Conservation (phyloP, 2,329 filamentous ascomycete species). For the Penicillium concentricum region DNA sequence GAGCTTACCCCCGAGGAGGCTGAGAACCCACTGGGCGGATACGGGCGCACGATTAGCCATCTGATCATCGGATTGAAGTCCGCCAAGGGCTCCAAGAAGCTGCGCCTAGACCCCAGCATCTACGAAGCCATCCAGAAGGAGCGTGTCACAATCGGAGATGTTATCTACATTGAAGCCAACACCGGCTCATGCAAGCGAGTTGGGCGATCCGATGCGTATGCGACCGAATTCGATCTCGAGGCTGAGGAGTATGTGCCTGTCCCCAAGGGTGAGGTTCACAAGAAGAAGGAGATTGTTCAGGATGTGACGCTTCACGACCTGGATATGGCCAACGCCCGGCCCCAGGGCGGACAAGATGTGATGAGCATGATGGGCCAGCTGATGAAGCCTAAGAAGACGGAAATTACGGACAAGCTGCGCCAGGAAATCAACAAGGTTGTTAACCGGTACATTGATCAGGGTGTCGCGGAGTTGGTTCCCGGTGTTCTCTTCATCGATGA, state of each 20-base stretch:
- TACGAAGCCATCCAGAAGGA: constrained; percentile 99
- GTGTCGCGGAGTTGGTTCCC: constrained; percentile 94
- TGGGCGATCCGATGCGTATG: constrained; percentile 92
- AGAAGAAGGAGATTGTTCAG: constrained; percentile 99
- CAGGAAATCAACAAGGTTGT: constrained; percentile 99
- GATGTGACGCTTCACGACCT: constrained; percentile 97
- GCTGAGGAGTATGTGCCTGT: constrained; percentile 99
- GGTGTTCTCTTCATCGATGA: constrained; percentile 98
- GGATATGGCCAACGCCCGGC: constrained; percentile 90
- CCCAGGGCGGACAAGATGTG: constrained; percentile 96
- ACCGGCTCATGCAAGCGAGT: constrained; percentile 97
- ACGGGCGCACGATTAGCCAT: constrained; percentile 96
- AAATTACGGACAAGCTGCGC: constrained; percentile 96
- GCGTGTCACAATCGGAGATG: constrained; percentile 90
- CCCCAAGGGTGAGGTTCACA: constrained; percentile 97
- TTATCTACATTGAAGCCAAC: constrained; percentile 99
- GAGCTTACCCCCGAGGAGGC: constrained; percentile 97
- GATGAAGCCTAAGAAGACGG: constrained; percentile 99
- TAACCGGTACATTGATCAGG: constrained; percentile 98
- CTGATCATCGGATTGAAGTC: constrained; percentile 93
- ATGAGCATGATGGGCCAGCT: constrained; percentile 99
- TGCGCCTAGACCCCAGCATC: constrained; percentile 93
- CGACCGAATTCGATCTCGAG: constrained; percentile 97
- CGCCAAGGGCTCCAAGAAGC: constrained; percentile 94
- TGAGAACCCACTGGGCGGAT: constrained; percentile 94